Evolutionary conservation across 768 basidiomycete genomes (phyloP), one percentile per base, ranked within the genome.

Genomic region (Tylopilus vinaceipallidus): DNA sequence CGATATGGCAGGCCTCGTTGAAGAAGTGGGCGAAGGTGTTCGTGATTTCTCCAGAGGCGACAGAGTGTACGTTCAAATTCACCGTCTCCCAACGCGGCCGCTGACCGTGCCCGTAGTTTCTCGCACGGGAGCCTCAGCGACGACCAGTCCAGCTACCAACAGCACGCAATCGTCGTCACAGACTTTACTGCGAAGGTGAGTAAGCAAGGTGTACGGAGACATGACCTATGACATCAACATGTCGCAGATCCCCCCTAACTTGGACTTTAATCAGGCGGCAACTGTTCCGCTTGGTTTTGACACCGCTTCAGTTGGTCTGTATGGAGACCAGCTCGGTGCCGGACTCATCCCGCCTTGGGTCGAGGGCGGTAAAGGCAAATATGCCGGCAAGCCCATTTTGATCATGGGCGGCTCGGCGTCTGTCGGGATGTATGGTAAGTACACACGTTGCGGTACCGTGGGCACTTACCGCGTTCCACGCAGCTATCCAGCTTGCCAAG

Each of bases 231-330:
- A 56, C 46, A 48, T 56, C 43, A 47, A 17, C 26, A 3, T 14
- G 3, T 32, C 20, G 24, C 6, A 79, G 75, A 72, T 82, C 29
- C 79, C 81, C 2, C 54, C 56, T 16, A 71, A 70, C 30, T 14
- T 78, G 22, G 60, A 70, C 4, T 77, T 75, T 54, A 78, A 77
- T 22, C 60, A 73, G 17, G 77, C 73, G 3, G 61, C 75, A 2
- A 74, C 79, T 0, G 59, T 82, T 32, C 80, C 81, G 9, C 58
- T 77, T 6, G 74, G 61, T 1, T 61, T 80, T 13, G 71, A 73
- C n/a, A 75, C 76, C 1, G 76, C 79, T 3, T 68, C 72, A 16
- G 59, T 73, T 14, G 81, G 78, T 3, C 52, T 83, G 16, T 82
- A 78, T 57, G 67, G 54, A 38, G 32, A 55, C 39, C 33, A 66